Evolutionary conservation across 2,329 filamentous ascomycete species (phyloP), one percentile per base, ranked within the genome.

Genomic region (Cladosporium sphaerospermum): DNA sequence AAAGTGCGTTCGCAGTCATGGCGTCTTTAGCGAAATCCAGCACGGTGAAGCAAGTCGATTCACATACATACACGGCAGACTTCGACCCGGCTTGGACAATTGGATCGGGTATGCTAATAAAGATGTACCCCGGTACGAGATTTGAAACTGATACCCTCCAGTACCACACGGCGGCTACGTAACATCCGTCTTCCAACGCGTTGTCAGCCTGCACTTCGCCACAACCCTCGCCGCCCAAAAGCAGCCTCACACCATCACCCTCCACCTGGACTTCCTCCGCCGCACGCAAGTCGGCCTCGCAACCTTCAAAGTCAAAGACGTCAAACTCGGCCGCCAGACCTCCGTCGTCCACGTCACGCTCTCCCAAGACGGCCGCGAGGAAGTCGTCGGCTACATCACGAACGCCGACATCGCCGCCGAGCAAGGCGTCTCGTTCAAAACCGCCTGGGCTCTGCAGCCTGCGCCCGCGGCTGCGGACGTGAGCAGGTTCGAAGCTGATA

Each of bases 151-250:
- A 44, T 16, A 23, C 50, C 56, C n/a, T 32, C 34, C 62, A 84
- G 85, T 88, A 10, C 84, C 85, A 5, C 83, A 89, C 66, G 85
- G 85, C 49, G 85, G 85, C 54, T 86, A 84, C 61, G 80, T 86
- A 13, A 83, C 84, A 9, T 76, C 82, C 0, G 74, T 79, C 45
- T 76, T 89, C 56, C 75, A 85, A 56, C 75, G 76, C 51, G 79
- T 83, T 14, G 81, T 81, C 19, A 69, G 71, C 9, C 75, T 71
- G 2, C 84, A 87, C 67, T 84, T 85, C 71, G 67, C 59, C 23
- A 78, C 75, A 6, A 78, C 82, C 5, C 77, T 84, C 16, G 70
- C 75, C 55, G 73, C 77, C 47, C 79, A 78, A 47, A 77, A 80
- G 54, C 80, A 82, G 65, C 81, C 83, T 1, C 77, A 84, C 53